A percentile compares a stretch with the other conserved stretches of the same genome.
Conservation (phyloP, 169 alveolate genomes). For the Sarcocystis neurona region DNA sequence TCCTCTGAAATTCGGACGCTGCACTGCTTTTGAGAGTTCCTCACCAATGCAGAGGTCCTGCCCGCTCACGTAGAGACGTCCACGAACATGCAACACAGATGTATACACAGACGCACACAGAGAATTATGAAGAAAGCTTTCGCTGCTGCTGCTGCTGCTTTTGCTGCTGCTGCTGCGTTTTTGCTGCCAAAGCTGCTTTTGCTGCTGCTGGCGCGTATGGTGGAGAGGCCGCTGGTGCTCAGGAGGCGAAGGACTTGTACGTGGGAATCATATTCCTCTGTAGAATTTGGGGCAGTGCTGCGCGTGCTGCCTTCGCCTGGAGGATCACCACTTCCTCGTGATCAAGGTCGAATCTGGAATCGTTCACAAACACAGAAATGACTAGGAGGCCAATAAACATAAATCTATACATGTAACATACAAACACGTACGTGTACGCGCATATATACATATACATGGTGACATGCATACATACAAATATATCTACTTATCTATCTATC, state of each 20-base stretch:
- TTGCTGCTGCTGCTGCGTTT: not conserved
- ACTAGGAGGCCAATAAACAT: too few relatives aligned
- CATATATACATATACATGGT: too few relatives aligned
- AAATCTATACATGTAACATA: too few relatives aligned
- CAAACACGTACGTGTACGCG: too few relatives aligned
- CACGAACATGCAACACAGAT: too few relatives aligned
- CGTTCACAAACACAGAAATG: too few relatives aligned
- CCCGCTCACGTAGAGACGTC: too few relatives aligned
- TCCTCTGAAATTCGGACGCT: too few relatives aligned
- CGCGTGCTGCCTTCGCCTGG: constrained; percentile 46
- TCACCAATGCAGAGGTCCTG: too few relatives aligned
- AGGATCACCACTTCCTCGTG: constrained; percentile 60
- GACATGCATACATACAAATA: too few relatives aligned
- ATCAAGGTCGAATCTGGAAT: constrained; percentile 61
- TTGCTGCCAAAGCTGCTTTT: not conserved
- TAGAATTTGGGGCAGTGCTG: constrained; percentile 49
- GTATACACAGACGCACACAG: not conserved
- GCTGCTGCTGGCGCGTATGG: not conserved
- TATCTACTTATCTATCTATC: too few relatives aligned
- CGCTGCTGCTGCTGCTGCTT: not conserved
- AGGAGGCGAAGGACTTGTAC: constrained; percentile 43
- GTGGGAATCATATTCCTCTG: constrained; percentile 55
- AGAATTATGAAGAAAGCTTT: not conserved
- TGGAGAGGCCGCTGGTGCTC: not conserved
- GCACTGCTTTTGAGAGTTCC: too few relatives aligned